A percentile compares a stretch with the other conserved stretches of the same genome.
Evolutionary conservation across 179 eudicot genomes (phyloP).

Genomic region (Heliamphora pulchella): DNA sequence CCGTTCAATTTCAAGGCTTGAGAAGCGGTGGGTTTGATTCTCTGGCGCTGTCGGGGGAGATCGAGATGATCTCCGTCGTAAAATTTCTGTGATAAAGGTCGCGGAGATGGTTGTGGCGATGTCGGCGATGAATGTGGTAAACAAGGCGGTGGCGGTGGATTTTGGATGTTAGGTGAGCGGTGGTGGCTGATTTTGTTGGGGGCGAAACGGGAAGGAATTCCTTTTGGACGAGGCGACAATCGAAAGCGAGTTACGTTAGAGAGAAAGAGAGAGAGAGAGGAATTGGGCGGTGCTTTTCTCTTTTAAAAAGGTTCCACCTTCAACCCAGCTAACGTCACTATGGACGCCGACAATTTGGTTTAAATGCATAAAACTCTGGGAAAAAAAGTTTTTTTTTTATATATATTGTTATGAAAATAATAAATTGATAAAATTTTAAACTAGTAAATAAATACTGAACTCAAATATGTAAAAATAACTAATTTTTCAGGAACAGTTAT

Average conservation of each 20-base stretch:
- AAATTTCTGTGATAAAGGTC: neutral
- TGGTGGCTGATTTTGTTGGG: neutral
- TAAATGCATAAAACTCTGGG: too few relatives aligned
- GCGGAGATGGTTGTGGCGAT: neutral
- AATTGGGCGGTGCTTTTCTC: neutral
- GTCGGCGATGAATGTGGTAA: too few relatives aligned
- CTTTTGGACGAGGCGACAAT: slow-evolving; percentile 4
- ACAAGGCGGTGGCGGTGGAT: neutral
- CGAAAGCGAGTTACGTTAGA: neutral
- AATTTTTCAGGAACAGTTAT: too few relatives aligned
- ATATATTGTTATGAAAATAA: too few relatives aligned
- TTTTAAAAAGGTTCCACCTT: neutral
- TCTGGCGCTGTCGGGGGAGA: neutral
- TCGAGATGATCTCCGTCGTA: neutral
- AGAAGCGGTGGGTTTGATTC: neutral
- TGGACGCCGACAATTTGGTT: too few relatives aligned
- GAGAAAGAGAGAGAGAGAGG: slow-evolving; percentile 1
- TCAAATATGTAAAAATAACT: too few relatives aligned
- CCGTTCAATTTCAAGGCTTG: neutral
- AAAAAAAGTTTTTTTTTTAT: too few relatives aligned
- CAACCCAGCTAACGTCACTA: neutral
- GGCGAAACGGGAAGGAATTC: neutral
- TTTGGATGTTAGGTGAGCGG: neutral
- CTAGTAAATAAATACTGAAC: too few relatives aligned
- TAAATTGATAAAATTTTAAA: too few relatives aligned